phyloP scores from a whole-genome alignment of 225 moss, liverwort and hornwort genomes.

The Polytrichum formosum region DNA sequence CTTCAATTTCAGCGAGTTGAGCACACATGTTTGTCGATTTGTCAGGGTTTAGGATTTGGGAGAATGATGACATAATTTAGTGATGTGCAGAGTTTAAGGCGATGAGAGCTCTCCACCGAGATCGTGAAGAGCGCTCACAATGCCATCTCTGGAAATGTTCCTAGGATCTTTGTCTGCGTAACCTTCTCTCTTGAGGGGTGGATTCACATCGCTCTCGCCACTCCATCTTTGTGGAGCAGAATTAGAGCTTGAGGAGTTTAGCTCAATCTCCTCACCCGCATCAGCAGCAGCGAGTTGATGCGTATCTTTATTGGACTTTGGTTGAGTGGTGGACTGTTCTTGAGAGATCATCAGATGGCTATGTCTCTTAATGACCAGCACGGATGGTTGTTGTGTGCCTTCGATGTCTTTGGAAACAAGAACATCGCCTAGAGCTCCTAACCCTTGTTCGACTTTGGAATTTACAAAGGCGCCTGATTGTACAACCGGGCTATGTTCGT shows the following conservation, averaged over 20 bases:
- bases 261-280: slow-evolving; percentile 10
- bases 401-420: slow-evolving; percentile 38
- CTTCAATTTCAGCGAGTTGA: too few species aligned
- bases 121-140: slow-evolving; percentile 12
- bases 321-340: too few species aligned
- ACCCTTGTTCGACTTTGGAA: slow-evolving; percentile 30
- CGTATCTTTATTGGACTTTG: too few species aligned
- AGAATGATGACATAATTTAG: too few species aligned
- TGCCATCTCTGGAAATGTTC: background rate
- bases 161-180: background rate
- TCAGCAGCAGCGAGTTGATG: too few species aligned
- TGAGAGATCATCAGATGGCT: too few species aligned
- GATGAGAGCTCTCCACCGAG: slow-evolving; percentile 13
- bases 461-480: slow-evolving; percentile 20
- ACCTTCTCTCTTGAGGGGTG: slow-evolving; percentile 6
- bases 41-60: too few species aligned
- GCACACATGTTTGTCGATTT: too few species aligned
- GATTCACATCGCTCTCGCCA: slow-evolving; percentile 7
- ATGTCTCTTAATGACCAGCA: too few species aligned
- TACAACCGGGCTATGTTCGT: slow-evolving; percentile 21
- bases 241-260: slow-evolving; percentile 6
- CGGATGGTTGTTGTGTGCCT: background rate
- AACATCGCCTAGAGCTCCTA: slow-evolving; percentile 56
- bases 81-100: background rate
- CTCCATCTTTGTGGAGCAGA: slow-evolving; percentile 1